phyloP scores from a whole-genome alignment of 169 alveolate species.

The Perkinsus marinus region DNA sequence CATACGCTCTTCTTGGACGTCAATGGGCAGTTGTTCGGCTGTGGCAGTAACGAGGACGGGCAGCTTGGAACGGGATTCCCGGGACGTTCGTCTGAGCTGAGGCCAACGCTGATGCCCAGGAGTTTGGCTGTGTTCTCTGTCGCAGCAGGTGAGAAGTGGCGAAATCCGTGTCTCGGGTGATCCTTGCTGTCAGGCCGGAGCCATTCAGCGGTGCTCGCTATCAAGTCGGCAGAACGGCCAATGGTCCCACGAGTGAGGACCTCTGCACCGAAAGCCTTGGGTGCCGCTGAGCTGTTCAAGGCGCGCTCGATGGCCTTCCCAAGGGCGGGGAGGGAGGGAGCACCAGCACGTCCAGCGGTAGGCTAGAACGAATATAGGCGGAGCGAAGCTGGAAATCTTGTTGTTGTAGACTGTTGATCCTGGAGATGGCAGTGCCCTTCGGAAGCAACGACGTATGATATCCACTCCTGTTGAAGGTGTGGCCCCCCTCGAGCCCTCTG shows the following conservation, averaged over 20 bases:
- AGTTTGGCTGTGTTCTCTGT: background rate
- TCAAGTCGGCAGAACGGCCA: background rate
- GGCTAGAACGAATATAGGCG: background rate
- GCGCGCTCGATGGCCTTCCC: background rate
- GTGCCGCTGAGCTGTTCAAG: background rate
- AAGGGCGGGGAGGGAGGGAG: background rate
- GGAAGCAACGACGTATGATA: background rate
- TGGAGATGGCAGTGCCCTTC: background rate
- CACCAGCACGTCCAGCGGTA: background rate
- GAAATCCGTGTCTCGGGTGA: background rate
- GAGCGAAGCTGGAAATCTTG: background rate
- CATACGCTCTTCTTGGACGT: background rate
- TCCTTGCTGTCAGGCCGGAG: background rate
- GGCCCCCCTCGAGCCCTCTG: background rate
- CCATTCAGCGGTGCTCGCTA: background rate
- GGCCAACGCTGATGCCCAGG: background rate
- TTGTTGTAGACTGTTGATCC: background rate
- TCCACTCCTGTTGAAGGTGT: background rate
- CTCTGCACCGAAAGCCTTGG: background rate
- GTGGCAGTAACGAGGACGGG: background rate
- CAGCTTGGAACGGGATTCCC: background rate
- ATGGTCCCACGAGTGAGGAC: background rate
- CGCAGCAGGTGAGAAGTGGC: background rate
- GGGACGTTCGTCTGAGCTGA: background rate
- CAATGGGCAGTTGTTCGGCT: background rate